Evolutionary conservation across 208 protist genomes (phyloP).

Genomic region (Angomonas desouzai): DNA sequence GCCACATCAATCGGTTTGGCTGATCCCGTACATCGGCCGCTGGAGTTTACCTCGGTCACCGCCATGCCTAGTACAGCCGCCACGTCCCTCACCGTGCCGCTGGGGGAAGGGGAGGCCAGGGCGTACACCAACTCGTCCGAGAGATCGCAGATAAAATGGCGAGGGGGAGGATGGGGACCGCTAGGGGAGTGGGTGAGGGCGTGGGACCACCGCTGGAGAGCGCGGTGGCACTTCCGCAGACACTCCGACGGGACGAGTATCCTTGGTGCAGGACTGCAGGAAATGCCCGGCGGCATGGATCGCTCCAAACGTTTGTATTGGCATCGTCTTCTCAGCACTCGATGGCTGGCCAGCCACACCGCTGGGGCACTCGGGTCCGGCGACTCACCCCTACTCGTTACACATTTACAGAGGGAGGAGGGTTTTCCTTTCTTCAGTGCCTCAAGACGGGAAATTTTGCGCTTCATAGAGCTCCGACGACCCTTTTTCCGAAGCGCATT

Average conservation of each 20-base stretch:
- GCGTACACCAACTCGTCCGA: slow-evolving; percentile 46
- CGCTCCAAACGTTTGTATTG: neutral
- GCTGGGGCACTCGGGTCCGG: neutral
- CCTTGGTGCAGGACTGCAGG: neutral
- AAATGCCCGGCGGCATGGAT: neutral
- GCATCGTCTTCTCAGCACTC: neutral
- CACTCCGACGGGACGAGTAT: slow-evolving; percentile 13
- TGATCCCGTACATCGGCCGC: neutral
- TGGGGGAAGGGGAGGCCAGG: neutral
- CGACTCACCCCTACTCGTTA: neutral
- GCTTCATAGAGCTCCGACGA: neutral
- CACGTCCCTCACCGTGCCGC: neutral
- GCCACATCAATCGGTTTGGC: slow-evolving; percentile 16
- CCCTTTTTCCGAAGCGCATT: neutral
- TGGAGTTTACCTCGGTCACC: neutral
- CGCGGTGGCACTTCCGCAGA: slow-evolving; percentile 51
- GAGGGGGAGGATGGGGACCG: neutral
- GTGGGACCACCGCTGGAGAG: slow-evolving; percentile 55
- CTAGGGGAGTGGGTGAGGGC: slow-evolving; percentile 7
- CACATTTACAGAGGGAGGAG: neutral
- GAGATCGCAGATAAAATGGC: slow-evolving; percentile 30
- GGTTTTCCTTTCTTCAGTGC: neutral
- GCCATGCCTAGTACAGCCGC: neutral
- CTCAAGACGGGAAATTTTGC: neutral
- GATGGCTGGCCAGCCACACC: neutral